phyloP scores from a whole-genome alignment of 2,329 filamentous ascomycete genomes.

The Ceratocystis cubensis region DNA sequence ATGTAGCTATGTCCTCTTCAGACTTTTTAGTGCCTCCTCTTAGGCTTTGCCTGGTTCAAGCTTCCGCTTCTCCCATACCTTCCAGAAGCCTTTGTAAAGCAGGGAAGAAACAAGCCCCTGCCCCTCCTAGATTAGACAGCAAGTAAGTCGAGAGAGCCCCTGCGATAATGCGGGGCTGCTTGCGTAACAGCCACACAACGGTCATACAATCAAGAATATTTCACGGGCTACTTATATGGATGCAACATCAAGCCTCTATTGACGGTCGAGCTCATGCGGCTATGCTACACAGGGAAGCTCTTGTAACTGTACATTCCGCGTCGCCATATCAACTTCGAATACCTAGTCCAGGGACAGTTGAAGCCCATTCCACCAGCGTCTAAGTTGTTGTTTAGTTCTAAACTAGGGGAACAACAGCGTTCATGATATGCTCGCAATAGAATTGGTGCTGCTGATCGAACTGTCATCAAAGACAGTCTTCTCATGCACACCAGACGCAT shows the following conservation, averaged over 20 bases:
- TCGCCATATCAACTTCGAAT: not conserved
- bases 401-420: not conserved
- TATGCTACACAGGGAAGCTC: not conserved
- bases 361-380: not conserved
- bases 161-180: not conserved
- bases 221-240: not conserved
- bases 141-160: not conserved
- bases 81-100: not conserved
- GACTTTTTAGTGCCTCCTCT: not conserved
- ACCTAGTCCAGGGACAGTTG: not conserved
- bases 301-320: not conserved
- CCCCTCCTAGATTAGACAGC: too few species aligned
- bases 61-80: not conserved
- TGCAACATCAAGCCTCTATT: not conserved
- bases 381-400: not conserved
- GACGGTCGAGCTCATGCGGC: not conserved
- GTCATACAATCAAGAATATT: not conserved
- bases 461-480: constrained; percentile 8
- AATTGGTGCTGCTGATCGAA: constrained; percentile 9
- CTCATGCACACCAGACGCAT: not conserved
- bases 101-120: not conserved
- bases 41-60: not conserved
- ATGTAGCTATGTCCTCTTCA: not conserved
- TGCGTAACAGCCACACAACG: not conserved
- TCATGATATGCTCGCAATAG: not conserved